Evolutionary conservation across 164 flowering plant genomes (phyloP), one percentile per base, ranked within the genome.

Genomic region (Litsea cubeba): DNA sequence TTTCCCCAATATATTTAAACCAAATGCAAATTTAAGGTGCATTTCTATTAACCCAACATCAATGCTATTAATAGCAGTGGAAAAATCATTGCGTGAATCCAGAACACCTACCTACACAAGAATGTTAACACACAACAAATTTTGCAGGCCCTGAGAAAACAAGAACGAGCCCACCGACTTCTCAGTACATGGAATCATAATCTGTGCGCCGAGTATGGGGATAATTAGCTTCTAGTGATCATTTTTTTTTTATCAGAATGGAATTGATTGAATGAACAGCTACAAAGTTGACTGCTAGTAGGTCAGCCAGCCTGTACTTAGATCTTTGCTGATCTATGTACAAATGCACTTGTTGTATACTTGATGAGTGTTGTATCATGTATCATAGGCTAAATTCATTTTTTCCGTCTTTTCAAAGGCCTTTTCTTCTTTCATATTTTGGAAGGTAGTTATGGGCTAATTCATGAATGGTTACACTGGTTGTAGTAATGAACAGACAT

Each of bases 61-160:
- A 17, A 54, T 20, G 17, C 20, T 54, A 54, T 15, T 14, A 18
- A 54, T 54, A 54, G 20, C 60, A 17, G 60, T 15, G 20, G n/a
- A 15, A 54, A 54, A 20, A 54, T 40, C 46, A 54, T 20, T 54
- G 60, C 3, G 12, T 20, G 66, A 25, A 24, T 25, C 32, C 66
- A 63, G 66, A 1, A 63, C 14, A 12, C 66, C 66, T 25, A 6
- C 14, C 66, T 25, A 22, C 28, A 12, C 23, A 6, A 24, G 32
- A 25, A 25, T 14, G 24, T 63, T 63, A 25, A 63, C 17, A 30
- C 15, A 30, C 40, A n/a, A 3, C 40, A n/a, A 22, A 17, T 51
- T 28, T 79, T 86, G 90, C 90, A 93, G 98, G 88, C 80, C 76
- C 86, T 17, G 90, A 82, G 81, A 91, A 85, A 87, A 92, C 96